Percentiles rank a stretch among this genome's conserved stretches.
Evolutionary conservation across 2,329 filamentous ascomycete genomes (phyloP).

Genomic region (Fusarium annulatum): DNA sequence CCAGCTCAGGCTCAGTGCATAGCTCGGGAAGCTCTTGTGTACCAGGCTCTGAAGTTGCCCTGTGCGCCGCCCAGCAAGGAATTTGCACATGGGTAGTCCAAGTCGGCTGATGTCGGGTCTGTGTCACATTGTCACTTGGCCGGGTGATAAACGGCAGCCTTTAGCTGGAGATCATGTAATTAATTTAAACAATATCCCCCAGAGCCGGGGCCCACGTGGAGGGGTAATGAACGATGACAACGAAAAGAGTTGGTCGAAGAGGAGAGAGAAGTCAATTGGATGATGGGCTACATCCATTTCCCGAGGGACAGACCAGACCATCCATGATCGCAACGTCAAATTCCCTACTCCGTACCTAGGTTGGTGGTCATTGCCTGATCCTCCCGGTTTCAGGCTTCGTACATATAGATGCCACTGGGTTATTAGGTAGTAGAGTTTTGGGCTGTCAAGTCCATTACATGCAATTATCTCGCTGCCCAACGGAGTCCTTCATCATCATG

Average conservation of each 20-base stretch:
- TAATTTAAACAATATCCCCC: constrained; percentile 11
- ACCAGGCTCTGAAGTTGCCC: not conserved
- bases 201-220: constrained; percentile 38
- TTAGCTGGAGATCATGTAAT: constrained; percentile 23
- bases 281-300: not conserved
- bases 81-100: constrained; percentile 26
- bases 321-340: constrained; percentile 2
- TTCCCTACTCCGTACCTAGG: not conserved
- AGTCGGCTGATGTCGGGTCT: constrained; percentile 49
- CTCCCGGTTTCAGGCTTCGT: not conserved
- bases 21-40: constrained; percentile 9
- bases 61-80: constrained; percentile 5
- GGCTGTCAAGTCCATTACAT: not conserved
- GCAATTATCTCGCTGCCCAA: constrained; percentile 7
- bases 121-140: constrained; percentile 24
- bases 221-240: constrained; percentile 18
- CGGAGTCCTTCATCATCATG: not conserved
- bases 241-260: not conserved
- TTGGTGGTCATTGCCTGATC: not conserved
- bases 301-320: not conserved
- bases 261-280: constrained; percentile 2
- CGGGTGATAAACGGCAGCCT: constrained; percentile 9
- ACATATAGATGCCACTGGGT: not conserved
- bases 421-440: not conserved
- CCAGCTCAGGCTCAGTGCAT: not conserved